Evolutionary conservation across 2,329 filamentous ascomycete genomes (phyloP).

Genomic region (Cytospora paraplurivora): DNA sequence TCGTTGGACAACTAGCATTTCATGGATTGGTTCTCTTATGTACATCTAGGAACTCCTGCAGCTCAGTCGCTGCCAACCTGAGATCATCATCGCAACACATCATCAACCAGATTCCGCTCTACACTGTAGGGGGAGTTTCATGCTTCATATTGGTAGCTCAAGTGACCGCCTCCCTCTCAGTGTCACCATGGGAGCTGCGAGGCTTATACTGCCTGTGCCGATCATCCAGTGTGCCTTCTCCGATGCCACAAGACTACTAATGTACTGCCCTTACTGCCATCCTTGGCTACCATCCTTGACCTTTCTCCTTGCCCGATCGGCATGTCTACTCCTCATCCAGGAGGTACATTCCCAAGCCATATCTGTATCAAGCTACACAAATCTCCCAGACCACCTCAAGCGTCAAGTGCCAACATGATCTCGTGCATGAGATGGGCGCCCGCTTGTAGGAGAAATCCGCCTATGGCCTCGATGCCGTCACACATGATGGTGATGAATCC

Average conservation of each 20-base stretch:
- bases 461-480: not conserved
- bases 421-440: not conserved
- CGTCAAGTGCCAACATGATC: not conserved
- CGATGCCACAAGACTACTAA: not conserved
- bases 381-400: not conserved
- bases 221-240: not conserved
- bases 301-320: not conserved
- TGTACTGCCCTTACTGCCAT: not conserved
- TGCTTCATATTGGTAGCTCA: not conserved
- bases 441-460: not conserved
- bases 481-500: conserved; percentile 8
- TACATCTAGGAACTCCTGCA: too few relatives aligned
- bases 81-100: too few relatives aligned
- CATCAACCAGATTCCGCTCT: too few relatives aligned
- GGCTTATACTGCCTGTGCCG: not conserved
- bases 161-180: too few relatives aligned
- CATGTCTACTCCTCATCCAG: too few relatives aligned
- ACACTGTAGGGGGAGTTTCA: not conserved
- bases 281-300: not conserved
- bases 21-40: too few relatives aligned
- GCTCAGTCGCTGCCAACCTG: too few relatives aligned
- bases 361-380: not conserved
- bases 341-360: too few relatives aligned
- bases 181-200: too few relatives aligned
- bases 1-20: too few relatives aligned